Conservation (phyloP, 345 rosid genomes). For the Hypericum androsaemum region DNA sequence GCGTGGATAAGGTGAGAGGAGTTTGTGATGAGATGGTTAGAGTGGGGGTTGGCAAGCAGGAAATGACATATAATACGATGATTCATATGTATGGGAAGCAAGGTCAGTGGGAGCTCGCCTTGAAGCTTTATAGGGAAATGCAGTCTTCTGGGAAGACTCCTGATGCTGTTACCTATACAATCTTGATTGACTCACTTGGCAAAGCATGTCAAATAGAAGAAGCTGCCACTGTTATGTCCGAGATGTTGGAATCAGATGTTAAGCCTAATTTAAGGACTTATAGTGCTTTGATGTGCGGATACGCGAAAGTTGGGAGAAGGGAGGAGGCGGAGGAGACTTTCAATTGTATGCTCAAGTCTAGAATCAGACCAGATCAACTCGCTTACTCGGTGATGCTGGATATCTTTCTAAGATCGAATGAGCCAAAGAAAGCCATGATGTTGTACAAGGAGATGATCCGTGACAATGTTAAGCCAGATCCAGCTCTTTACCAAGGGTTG, state of each 20-base stretch:
- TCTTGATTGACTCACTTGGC: conserved; percentile 87
- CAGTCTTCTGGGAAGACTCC: conserved; percentile 58
- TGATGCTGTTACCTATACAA: conserved; percentile 82
- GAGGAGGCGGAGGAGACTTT: conserved; percentile 71
- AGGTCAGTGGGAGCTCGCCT: conserved; percentile 62
- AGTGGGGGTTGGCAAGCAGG: conserved; percentile 70
- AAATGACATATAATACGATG: conserved; percentile 82
- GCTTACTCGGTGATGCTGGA: conserved; percentile 90
- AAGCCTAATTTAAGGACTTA: conserved; percentile 82
- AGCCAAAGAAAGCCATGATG: conserved; percentile 45
- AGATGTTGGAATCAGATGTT: conserved; percentile 75
- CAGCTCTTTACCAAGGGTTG: conserved; percentile 44
- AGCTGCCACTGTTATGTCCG: conserved; percentile 74
- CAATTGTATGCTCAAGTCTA: conserved; percentile 64
- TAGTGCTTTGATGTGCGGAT: conserved; percentile 92
- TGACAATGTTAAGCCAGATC: conserved; percentile 50
- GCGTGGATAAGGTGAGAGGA: conserved; percentile 61
- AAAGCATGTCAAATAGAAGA: conserved; percentile 64
- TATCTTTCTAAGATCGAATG: conserved; percentile 54
- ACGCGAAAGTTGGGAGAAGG: conserved; percentile 83
- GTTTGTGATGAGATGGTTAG: conserved; percentile 65
- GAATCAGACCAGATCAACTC: conserved; percentile 68
- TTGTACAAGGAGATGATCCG: conserved; percentile 59
- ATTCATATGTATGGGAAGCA: conserved; percentile 96
- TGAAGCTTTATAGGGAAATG: conserved; percentile 77